Conservation (phyloP, 164 flowering plant species). For the Akebia trifoliata region DNA sequence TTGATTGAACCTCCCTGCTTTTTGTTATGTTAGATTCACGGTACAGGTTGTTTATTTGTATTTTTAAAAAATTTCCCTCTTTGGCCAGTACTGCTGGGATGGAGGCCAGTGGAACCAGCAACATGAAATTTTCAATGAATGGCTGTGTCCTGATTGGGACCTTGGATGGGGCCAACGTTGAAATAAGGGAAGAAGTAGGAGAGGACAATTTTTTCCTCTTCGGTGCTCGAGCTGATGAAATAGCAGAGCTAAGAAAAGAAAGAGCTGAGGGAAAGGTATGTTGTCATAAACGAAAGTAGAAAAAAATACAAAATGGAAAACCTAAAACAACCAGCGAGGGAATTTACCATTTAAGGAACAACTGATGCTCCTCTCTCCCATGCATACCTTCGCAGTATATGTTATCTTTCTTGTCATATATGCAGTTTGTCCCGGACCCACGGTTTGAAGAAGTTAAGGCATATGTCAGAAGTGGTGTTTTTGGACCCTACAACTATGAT, state of each 20-base stretch:
- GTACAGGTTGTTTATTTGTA: too few relatives aligned
- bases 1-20: too few relatives aligned
- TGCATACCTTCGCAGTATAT: not conserved
- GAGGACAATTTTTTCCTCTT: slow-evolving; percentile 90
- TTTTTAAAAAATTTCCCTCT: too few relatives aligned
- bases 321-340: too few relatives aligned
- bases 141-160: slow-evolving; percentile 93
- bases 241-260: slow-evolving; percentile 74
- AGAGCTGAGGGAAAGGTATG: slow-evolving; percentile 87
- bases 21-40: too few relatives aligned
- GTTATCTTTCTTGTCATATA: not conserved
- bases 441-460: slow-evolving; percentile 82
- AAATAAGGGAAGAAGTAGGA: slow-evolving; percentile 92
- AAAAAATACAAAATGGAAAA: too few relatives aligned
- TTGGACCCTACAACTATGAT: slow-evolving; percentile 61
- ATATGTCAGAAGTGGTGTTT: slow-evolving; percentile 68
- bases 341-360: too few relatives aligned
- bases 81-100: slow-evolving; percentile 86
- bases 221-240: slow-evolving; percentile 88
- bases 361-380: too few relatives aligned
- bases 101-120: slow-evolving; percentile 99
- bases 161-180: slow-evolving; percentile 95
- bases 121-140: slow-evolving; percentile 98
- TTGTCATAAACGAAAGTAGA: not conserved
- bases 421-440: slow-evolving; percentile 81